A percentile compares a stretch with the other conserved stretches of the same genome.
Conservation (phyloP, 2,329 filamentous ascomycete species). For the Aspergillus unguis region DNA sequence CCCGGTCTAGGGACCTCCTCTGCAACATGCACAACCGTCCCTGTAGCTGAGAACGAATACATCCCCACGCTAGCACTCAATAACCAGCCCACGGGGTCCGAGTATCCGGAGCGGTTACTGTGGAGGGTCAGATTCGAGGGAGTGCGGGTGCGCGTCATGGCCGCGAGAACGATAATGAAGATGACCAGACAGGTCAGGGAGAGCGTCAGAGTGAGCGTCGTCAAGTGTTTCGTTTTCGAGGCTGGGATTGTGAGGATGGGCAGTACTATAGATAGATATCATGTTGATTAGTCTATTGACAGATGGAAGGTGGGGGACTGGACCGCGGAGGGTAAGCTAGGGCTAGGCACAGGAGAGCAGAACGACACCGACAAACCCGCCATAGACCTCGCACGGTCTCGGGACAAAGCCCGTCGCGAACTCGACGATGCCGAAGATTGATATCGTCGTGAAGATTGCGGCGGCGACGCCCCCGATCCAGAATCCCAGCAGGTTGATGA, state of each 20-base stretch:
- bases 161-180: slow-evolving; percentile 10
- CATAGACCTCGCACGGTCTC: slow-evolving; percentile 19
- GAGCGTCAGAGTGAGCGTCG: slow-evolving; percentile 11
- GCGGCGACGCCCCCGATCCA: slow-evolving; percentile 21
- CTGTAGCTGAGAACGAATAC: slow-evolving; percentile 17
- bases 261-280: slow-evolving; percentile 14
- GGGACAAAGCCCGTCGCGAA: slow-evolving; percentile 13
- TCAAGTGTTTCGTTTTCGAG: slow-evolving; percentile 14
- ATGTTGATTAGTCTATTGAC: neutral
- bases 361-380: slow-evolving; percentile 15
- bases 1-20: slow-evolving; percentile 18
- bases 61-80: slow-evolving; percentile 15
- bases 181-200: slow-evolving; percentile 12
- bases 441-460: slow-evolving; percentile 16
- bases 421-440: slow-evolving; percentile 16
- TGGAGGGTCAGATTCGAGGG: slow-evolving; percentile 8
- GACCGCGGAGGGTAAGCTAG: neutral
- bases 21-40: slow-evolving; percentile 16
- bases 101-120: slow-evolving; percentile 11
- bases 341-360: slow-evolving; percentile 8
- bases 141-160: slow-evolving; percentile 13
- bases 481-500: slow-evolving; percentile 26
- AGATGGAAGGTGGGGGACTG: neutral
- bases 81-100: slow-evolving; percentile 11
- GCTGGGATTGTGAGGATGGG: slow-evolving; percentile 17